Percentiles rank a stretch among this genome's conserved stretches.
Evolutionary conservation across 768 basidiomycete genomes (phyloP).

Genomic region (Amanita brunnescens): DNA sequence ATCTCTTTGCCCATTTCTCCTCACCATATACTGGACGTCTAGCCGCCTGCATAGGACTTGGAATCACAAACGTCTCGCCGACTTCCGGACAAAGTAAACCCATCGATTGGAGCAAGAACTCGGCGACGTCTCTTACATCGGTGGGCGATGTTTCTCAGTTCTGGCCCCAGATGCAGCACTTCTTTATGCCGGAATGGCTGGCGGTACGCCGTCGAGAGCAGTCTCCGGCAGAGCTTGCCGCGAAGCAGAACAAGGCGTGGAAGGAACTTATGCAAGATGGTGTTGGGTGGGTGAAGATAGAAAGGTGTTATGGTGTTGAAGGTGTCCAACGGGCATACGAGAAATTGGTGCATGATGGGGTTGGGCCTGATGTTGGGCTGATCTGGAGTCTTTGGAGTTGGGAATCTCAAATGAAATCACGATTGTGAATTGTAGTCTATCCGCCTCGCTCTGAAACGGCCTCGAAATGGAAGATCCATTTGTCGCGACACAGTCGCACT

Average conservation of each 20-base stretch:
- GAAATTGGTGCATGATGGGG: constrained; percentile 31
- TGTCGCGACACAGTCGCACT: constrained; percentile 1
- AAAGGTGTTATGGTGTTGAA: constrained; percentile 37
- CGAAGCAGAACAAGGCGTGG: constrained; percentile 50
- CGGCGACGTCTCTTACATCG: constrained; percentile 11
- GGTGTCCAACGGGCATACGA: constrained; percentile 43
- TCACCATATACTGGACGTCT: constrained; percentile 28
- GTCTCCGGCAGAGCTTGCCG: constrained; percentile 35
- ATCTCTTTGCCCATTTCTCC: constrained; percentile 33
- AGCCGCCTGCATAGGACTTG: constrained; percentile 37
- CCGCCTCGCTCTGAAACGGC: not conserved
- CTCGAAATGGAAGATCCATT: constrained; percentile 5
- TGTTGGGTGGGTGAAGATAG: constrained; percentile 43
- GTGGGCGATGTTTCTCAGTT: constrained; percentile 15
- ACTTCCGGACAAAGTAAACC: constrained; percentile 23
- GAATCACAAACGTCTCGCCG: constrained; percentile 49
- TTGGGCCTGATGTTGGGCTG: constrained; percentile 47
- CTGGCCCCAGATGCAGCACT: constrained; percentile 36
- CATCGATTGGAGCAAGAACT: constrained; percentile 31
- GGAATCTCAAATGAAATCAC: constrained; percentile 3
- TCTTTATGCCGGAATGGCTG: constrained; percentile 70
- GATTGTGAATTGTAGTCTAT: not conserved
- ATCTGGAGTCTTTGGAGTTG: constrained; percentile 59
- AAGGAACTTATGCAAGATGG: constrained; percentile 49
- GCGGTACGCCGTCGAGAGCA: constrained; percentile 43